Conservation (phyloP, 495 filamentous ascomycete genomes). For the Aspergillus sclerotiicarbonarius region DNA sequence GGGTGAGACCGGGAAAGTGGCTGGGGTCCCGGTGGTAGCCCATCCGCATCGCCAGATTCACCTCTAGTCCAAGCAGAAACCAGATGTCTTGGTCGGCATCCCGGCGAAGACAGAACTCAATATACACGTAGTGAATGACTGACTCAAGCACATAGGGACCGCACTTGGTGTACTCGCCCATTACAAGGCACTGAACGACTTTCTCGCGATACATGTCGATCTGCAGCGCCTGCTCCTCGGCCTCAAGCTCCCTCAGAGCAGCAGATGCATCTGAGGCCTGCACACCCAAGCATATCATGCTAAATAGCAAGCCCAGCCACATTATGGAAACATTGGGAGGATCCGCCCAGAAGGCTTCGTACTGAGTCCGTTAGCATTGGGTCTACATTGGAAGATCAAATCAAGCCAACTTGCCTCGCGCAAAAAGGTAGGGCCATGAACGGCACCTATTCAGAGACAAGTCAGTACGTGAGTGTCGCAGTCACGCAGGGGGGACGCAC, state of each 20-base stretch:
- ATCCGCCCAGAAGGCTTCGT: conserved; percentile 34
- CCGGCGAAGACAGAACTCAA: conserved; percentile 16
- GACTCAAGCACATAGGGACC: conserved; percentile 29
- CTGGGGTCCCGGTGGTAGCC: conserved; percentile 24
- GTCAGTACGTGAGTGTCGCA: neutral
- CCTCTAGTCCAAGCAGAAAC: conserved; percentile 22
- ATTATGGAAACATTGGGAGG: conserved; percentile 15
- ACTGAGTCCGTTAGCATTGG: conserved; percentile 14
- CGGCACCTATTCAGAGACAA: conserved; percentile 11
- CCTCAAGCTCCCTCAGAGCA: conserved; percentile 6
- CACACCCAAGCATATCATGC: conserved; percentile 26
- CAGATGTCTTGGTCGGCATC: conserved; percentile 23
- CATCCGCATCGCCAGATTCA: conserved; percentile 30
- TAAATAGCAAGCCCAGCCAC: conserved; percentile 35
- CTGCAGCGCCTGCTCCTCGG: conserved; percentile 15
- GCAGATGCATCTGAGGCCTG: conserved; percentile 8
- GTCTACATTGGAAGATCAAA: neutral
- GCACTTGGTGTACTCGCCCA: conserved; percentile 28
- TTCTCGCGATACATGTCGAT: conserved; percentile 27
- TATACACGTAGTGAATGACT: conserved; percentile 25
- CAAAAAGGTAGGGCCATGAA: conserved; percentile 24
- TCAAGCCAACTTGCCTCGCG: conserved; percentile 18
- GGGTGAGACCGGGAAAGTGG: conserved; percentile 1
- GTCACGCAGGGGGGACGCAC: conserved; percentile 9
- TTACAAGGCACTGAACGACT: conserved; percentile 27